Percentiles rank a stretch among this genome's conserved stretches.
phyloP scores from a whole-genome alignment of 371 early-diverging fungal species.

The Mortierella sp. region DNA sequence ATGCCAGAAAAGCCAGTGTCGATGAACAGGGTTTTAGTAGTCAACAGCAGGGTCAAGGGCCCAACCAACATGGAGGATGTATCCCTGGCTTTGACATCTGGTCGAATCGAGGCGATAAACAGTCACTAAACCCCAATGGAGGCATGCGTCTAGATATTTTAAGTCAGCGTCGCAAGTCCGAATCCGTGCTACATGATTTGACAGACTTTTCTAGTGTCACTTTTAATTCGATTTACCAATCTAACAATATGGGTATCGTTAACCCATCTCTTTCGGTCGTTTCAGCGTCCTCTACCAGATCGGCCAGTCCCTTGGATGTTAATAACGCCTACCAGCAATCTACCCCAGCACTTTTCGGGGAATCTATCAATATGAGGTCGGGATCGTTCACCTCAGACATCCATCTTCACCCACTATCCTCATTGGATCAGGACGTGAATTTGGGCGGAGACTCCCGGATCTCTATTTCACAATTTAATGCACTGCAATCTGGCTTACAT shows the following conservation, averaged over 20 bases:
- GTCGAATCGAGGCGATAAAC: conserved; percentile 3
- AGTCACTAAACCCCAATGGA: background rate
- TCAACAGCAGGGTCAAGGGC: conserved; percentile 1
- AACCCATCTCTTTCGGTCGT: background rate
- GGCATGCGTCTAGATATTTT: conserved; percentile 1
- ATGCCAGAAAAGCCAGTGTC: conserved; percentile 13
- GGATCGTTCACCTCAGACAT: background rate
- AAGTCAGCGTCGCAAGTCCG: conserved; percentile 35
- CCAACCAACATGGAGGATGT: conserved; percentile 23
- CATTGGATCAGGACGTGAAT: background rate
- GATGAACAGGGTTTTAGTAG: conserved; percentile 5
- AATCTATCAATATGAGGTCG: background rate
- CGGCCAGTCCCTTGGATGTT: conserved; percentile 1
- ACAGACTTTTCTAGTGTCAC: background rate
- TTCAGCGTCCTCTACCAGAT: background rate
- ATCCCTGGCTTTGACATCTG: conserved; percentile 36
- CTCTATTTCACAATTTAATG: background rate
- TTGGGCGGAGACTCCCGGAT: background rate
- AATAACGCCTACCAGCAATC: background rate
- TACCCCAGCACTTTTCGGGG: background rate
- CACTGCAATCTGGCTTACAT: conserved; percentile 4
- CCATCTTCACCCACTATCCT: conserved; percentile 12
- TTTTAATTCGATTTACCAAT: conserved; percentile 7
- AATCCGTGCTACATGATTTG: conserved; percentile 27
- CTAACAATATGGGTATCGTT: background rate